These are phyloP conservation scores for Auricularia cornea DNA, from an alignment of 768 basidiomycete species.

Conservation along the genomic window DNA sequence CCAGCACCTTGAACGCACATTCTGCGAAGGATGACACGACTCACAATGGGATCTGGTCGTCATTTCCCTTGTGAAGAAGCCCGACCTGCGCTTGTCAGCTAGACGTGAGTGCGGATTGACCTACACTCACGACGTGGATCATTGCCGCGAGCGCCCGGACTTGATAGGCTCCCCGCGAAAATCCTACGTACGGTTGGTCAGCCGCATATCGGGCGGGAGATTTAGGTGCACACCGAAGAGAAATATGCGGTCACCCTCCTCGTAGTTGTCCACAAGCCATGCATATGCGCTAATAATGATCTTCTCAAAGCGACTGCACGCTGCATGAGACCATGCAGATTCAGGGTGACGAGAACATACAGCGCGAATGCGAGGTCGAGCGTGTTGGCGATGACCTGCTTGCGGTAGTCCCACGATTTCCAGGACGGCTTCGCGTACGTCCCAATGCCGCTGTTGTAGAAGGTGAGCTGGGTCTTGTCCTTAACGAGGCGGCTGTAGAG, in stretches of 20 bases:
- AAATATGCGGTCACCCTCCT: conserved; percentile 31
- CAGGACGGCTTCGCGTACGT: conserved; percentile 22
- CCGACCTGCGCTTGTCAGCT: background rate
- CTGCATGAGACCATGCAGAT: background rate
- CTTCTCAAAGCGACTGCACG: conserved; percentile 14
- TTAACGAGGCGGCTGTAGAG: conserved; percentile 29
- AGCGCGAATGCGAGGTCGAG: conserved; percentile 31
- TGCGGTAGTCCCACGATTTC: conserved; percentile 11
- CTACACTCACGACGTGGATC: background rate
- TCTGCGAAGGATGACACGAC: background rate
- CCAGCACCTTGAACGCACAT: background rate
- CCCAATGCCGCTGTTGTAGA: conserved; percentile 36
- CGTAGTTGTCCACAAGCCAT: conserved; percentile 35
- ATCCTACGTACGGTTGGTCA: background rate
- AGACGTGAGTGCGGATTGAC: background rate
- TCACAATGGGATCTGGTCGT: background rate
- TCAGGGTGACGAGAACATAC: conserved; percentile 18
- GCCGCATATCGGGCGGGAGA: background rate
- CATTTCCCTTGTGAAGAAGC: background rate
- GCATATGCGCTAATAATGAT: conserved; percentile 29
- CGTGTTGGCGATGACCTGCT: conserved; percentile 16
- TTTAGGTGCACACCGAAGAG: conserved; percentile 30
- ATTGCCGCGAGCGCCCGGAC: conserved; percentile 4
- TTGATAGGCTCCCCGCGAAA: conserved; percentile 7
- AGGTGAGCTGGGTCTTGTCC: conserved; percentile 26